Conservation (phyloP, 306 rosid genomes). For the Datisca glomerata region DNA sequence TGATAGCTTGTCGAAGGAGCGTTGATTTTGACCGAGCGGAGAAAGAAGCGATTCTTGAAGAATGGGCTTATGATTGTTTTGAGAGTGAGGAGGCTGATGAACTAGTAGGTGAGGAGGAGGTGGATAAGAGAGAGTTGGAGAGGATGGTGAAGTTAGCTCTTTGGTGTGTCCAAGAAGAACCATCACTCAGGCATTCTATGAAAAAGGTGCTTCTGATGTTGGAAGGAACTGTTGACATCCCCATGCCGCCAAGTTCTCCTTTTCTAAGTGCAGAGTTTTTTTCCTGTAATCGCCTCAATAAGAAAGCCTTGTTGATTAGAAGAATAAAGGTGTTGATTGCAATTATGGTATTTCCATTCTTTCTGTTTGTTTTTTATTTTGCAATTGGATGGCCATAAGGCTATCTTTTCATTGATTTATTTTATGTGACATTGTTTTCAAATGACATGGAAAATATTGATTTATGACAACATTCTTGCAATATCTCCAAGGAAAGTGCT, state of each 20-base stretch:
- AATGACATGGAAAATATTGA: too few relatives aligned
- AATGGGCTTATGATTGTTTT: constrained; percentile 6
- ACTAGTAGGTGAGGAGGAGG: constrained; percentile 2
- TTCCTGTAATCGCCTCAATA: too few relatives aligned
- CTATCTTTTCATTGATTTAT: too few relatives aligned
- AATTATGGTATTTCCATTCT: too few relatives aligned
- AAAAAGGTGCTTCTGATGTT: not conserved
- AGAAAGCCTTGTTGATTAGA: too few relatives aligned
- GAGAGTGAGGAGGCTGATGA: constrained; percentile 8
- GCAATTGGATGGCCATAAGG: too few relatives aligned
- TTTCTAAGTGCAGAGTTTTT: too few relatives aligned
- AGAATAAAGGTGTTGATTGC: too few relatives aligned
- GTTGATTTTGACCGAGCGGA: constrained; percentile 7
- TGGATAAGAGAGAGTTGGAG: constrained; percentile 6
- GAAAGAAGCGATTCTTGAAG: constrained; percentile 17
- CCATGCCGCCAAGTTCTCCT: not conserved
- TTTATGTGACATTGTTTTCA: too few relatives aligned
- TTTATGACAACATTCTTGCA: too few relatives aligned
- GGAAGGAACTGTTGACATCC: not conserved
- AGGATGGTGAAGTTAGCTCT: constrained; percentile 15
- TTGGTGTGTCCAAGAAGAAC: constrained; percentile 24
- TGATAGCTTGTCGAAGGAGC: constrained; percentile 7
- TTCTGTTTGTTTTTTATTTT: too few relatives aligned
- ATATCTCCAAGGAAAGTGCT: too few relatives aligned
- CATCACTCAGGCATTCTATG: constrained; percentile 13